A percentile compares a stretch with the other conserved stretches of the same genome.
phyloP scores from a whole-genome alignment of 2,329 filamentous ascomycete species.

The Cercospora nicotianae region DNA sequence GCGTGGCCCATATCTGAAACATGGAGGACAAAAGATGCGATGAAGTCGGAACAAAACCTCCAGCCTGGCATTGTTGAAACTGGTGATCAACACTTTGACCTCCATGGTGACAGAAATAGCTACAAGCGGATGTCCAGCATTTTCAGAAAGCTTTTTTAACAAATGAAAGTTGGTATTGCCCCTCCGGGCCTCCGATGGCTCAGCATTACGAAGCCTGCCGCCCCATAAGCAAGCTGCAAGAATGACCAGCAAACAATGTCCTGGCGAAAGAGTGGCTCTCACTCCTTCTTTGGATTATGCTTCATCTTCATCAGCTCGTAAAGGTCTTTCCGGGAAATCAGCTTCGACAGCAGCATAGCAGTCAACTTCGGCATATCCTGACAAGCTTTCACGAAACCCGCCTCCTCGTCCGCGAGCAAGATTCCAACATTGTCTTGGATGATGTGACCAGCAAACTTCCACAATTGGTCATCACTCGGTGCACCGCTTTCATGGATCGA shows the following conservation, averaged over 20 bases:
- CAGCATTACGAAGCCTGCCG: not conserved
- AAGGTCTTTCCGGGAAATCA: not conserved
- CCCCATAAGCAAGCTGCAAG: not conserved
- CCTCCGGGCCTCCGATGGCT: not conserved
- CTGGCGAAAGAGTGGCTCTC: not conserved
- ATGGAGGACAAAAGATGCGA: not conserved
- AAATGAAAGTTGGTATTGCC: not conserved
- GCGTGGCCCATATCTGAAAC: not conserved
- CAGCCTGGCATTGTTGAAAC: not conserved
- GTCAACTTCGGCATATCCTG: not conserved
- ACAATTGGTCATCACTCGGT: not conserved
- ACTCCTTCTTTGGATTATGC: not conserved
- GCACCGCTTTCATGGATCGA: not conserved
- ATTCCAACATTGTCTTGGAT: not conserved
- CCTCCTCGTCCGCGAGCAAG: not conserved
- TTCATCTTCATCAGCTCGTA: not conserved
- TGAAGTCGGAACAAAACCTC: not conserved
- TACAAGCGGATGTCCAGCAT: not conserved
- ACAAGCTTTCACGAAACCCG: not conserved
- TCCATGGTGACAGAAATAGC: not conserved
- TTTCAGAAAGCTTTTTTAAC: not conserved
- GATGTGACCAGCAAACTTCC: not conserved
- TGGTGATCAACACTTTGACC: too few species aligned
- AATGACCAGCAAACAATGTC: not conserved
- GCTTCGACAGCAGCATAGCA: not conserved